Evolutionary conservation across 2,329 filamentous ascomycete species (phyloP).

Genomic region (Cladosporium velox): DNA sequence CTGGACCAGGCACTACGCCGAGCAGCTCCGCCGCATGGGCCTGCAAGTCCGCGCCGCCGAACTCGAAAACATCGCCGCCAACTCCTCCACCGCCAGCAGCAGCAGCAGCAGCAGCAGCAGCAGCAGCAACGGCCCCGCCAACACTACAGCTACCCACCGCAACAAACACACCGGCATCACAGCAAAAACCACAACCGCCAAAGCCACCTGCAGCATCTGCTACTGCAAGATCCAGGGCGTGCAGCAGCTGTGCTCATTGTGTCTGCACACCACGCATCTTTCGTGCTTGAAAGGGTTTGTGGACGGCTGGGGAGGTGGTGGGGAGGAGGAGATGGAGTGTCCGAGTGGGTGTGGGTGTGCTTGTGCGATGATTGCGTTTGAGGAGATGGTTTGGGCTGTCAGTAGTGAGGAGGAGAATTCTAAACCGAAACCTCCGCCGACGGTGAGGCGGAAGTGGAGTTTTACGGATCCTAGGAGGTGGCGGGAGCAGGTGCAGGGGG

Average conservation of each 20-base stretch:
- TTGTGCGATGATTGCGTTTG: conserved; percentile 26
- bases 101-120: background rate
- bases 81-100: conserved; percentile 46
- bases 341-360: conserved; percentile 37
- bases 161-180: background rate
- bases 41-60: conserved; percentile 57
- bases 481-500: conserved; percentile 27
- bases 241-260: conserved; percentile 35
- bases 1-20: conserved; percentile 60
- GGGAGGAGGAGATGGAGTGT: conserved; percentile 29
- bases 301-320: conserved; percentile 14
- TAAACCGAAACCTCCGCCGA: background rate
- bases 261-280: conserved; percentile 35
- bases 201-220: conserved; percentile 34
- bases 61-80: conserved; percentile 58
- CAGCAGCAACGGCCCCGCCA: background rate
- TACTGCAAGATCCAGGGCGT: conserved; percentile 29
- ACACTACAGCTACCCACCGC: background rate
- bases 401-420: background rate
- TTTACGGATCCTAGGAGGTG: conserved; percentile 32
- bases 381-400: conserved; percentile 20
- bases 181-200: background rate
- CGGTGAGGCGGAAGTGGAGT: conserved; percentile 28
- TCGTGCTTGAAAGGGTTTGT: conserved; percentile 30
- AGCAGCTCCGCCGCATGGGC: conserved; percentile 61